Evolutionary conservation across 1,284 basidiomycete species (phyloP), one percentile per base, ranked within the genome.

Genomic region (Puccinia horiana): DNA sequence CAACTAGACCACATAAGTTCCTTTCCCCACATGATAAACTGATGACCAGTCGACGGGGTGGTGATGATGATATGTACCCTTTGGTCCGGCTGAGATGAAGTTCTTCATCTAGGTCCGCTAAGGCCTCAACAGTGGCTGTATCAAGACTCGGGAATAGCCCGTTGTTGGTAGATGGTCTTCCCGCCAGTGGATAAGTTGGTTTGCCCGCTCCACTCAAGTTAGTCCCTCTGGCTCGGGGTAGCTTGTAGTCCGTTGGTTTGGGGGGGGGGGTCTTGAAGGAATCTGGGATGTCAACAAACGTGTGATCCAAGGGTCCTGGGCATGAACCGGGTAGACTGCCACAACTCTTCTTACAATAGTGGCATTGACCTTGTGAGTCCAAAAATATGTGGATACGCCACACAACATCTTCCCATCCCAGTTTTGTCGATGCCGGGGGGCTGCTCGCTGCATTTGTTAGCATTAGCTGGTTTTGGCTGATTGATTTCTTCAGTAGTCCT

Each of bases 301-400:
- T 6, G 18, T 32, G 4, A 23, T 65, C 63, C 5, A 65, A 32
- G 9, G 63, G 63, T 5, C 63, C 35, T 5, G 63, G 18, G 29
- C 63, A 65, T 9, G 12, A 11, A 29, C 63, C n/a, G 56, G 56
- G 23, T 58, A 29, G 29, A 58, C 29, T 58, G 20, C 56, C 56
- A 23, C 56, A 58, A 23, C n/a, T 58, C 56, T 58, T 58, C 56
- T 58, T 58, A 58, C 56, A 58, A 23, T n/a, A 58, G 23, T 58
- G 56, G 23, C 56, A 58, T 6, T 9, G 56, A 8, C 56, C 56
- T 58, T 6, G 6, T n/a, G 56, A 58, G n/a, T 58, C 29, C 9
- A 58, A 23, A 23, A n/a, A 58, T n/a, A 23, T 9, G 56, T 58
- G 56, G 9, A 58, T 23, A 8, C 20, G 56, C 56, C 56, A 58